Conservation (phyloP, 2,329 filamentous ascomycete genomes). For the Diaporthe batatas region DNA sequence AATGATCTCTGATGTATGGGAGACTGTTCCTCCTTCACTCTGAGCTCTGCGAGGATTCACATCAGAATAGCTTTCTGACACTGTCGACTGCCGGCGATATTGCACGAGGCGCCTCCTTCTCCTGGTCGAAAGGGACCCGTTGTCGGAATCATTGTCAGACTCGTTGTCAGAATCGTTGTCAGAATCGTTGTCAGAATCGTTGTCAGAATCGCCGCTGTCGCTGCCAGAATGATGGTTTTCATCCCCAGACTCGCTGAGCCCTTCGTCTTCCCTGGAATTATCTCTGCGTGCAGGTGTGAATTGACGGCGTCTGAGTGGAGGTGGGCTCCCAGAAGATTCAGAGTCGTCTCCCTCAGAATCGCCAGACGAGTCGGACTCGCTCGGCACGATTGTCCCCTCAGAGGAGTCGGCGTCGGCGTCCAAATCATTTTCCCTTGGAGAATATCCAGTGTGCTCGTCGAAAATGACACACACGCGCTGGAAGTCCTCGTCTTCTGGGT, state of each 20-base stretch:
- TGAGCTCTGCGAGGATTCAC: not conserved
- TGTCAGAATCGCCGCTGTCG: not conserved
- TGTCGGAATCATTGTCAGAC: not conserved
- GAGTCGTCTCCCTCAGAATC: not conserved
- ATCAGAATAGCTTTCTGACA: not conserved
- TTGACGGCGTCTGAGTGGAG: not conserved
- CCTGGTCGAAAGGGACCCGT: not conserved
- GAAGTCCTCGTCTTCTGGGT: too few species aligned
- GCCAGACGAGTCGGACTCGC: too few species aligned
- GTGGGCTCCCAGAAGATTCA: not conserved
- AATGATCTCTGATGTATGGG: not conserved
- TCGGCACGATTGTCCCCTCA: too few species aligned
- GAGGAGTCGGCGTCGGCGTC: too few species aligned
- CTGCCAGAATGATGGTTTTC: not conserved
- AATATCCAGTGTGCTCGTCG: too few species aligned
- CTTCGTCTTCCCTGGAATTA: not conserved
- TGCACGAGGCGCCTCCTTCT: not conserved
- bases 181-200: too few species aligned
- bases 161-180: not conserved
- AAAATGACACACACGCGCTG: too few species aligned
- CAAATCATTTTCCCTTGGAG: too few species aligned
- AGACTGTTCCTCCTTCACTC: not conserved
- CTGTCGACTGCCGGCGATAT: not conserved
- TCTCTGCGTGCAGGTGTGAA: constrained; percentile 5
- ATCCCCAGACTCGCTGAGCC: not conserved